Conservation (phyloP, 768 basidiomycete species). For the Clitopilus passeckerianus region DNA sequence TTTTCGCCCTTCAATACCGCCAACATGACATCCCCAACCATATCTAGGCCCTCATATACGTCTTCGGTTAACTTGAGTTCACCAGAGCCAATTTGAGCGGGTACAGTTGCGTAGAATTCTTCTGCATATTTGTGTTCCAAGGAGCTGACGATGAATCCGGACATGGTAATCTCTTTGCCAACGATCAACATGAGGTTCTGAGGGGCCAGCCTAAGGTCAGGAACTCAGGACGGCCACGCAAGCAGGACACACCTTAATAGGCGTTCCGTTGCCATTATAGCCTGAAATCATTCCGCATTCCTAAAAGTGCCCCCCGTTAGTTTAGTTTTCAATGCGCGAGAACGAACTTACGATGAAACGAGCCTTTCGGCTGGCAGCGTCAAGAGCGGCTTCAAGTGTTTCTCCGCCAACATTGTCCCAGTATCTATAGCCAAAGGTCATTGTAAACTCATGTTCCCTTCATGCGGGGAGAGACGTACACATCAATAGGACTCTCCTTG, state of each 20-base stretch:
- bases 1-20: constrained; percentile 29
- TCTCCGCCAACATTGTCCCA: constrained; percentile 63
- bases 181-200: constrained; percentile 36
- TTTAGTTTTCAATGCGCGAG: no score
- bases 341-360: constrained; percentile 48
- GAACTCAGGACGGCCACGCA: no score
- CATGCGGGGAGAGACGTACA: constrained; percentile 22
- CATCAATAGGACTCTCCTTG: constrained; percentile 47
- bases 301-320: constrained; percentile 10
- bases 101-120: constrained; percentile 37
- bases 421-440: constrained; percentile 25
- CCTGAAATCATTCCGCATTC: constrained; percentile 39
- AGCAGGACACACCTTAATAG: constrained; percentile 17
- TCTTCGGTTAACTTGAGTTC: constrained; percentile 46
- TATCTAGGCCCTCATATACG: constrained; percentile 36
- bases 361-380: constrained; percentile 35
- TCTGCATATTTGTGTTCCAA: constrained; percentile 28
- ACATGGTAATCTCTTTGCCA: constrained; percentile 32
- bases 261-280: constrained; percentile 26
- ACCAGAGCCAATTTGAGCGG: constrained; percentile 35
- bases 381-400: constrained; percentile 50
- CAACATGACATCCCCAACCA: constrained; percentile 27
- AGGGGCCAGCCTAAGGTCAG: neutral
- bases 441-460: neutral
- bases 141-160: constrained; percentile 30